A percentile compares a stretch with the other conserved stretches of the same genome.
phyloP scores from a whole-genome alignment of 352 stramenopile species.

The Phytophthora colocasiae region DNA sequence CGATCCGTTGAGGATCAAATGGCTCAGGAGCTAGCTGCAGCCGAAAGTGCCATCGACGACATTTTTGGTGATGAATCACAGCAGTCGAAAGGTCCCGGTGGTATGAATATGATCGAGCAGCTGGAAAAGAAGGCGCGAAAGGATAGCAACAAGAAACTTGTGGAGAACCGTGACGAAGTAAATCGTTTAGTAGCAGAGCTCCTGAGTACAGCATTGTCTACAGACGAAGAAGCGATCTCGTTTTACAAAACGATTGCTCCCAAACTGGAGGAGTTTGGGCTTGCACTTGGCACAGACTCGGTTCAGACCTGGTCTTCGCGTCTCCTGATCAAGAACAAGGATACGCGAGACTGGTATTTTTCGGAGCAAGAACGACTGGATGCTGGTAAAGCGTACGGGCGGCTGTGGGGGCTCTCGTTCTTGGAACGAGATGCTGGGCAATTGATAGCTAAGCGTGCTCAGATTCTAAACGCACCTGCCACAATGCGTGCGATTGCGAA shows the following conservation, averaged over 20 bases:
- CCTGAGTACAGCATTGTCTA: conserved; percentile 52
- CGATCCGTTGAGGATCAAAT: conserved; percentile 86
- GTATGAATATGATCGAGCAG: conserved; percentile 90
- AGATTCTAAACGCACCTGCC: conserved; percentile 77
- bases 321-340: conserved; percentile 90
- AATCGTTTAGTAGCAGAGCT: conserved; percentile 65
- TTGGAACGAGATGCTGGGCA: conserved; percentile 78
- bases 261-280: conserved; percentile 70
- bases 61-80: conserved; percentile 87
- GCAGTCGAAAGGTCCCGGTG: conserved; percentile 63
- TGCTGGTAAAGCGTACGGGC: conserved; percentile 77
- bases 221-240: conserved; percentile 73
- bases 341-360: conserved; percentile 88
- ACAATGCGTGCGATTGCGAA: conserved; percentile 70
- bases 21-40: conserved; percentile 78
- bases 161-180: conserved; percentile 73
- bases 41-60: conserved; percentile 82
- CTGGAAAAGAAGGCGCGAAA: conserved; percentile 87
- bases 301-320: conserved; percentile 86
- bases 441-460: conserved; percentile 73
- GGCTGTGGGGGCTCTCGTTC: conserved; percentile 83
- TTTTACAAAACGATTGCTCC: conserved; percentile 67
- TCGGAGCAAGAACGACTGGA: conserved; percentile 80
- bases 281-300: conserved; percentile 71
- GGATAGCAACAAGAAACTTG: conserved; percentile 89